phyloP scores from a whole-genome alignment of 495 filamentous ascomycete species.

The Trypethelium eluteriae region DNA sequence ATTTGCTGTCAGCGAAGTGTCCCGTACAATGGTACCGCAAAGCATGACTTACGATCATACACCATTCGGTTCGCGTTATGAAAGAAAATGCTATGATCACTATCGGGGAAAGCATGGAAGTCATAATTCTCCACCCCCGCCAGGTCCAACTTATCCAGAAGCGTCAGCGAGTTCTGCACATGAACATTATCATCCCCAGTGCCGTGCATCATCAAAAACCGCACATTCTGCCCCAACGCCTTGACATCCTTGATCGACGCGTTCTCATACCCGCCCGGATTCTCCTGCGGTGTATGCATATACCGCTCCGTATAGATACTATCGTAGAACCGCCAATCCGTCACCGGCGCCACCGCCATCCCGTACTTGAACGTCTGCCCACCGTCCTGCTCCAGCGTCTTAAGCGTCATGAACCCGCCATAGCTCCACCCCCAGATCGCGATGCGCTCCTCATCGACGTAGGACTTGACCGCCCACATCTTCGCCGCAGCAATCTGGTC shows the following conservation, averaged over 20 bases:
- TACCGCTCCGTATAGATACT: constrained; percentile 58
- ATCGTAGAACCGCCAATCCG: constrained; percentile 77
- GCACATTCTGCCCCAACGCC: constrained; percentile 62
- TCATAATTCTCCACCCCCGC: constrained; percentile 88
- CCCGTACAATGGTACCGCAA: constrained; percentile 15
- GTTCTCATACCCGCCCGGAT: constrained; percentile 59
- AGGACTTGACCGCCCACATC: constrained; percentile 71
- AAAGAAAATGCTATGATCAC: constrained; percentile 90
- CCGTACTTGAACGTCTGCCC: constrained; percentile 89
- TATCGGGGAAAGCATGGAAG: constrained; percentile 91
- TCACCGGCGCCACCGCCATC: constrained; percentile 96
- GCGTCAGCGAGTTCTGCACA: constrained; percentile 78
- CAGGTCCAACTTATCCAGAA: constrained; percentile 82
- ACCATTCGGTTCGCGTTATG: constrained; percentile 90
- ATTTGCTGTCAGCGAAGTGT: constrained; percentile 26
- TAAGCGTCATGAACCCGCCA: constrained; percentile 94
- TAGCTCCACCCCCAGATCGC: constrained; percentile 99
- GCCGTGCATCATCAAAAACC: constrained; percentile 93
- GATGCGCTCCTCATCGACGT: constrained; percentile 72
- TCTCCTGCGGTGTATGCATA: constrained; percentile 49
- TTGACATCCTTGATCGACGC: constrained; percentile 63
- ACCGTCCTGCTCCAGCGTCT: constrained; percentile 84
- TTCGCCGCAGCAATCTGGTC: constrained; percentile 91
- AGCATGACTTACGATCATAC: constrained; percentile 73
- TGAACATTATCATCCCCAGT: constrained; percentile 95